These are phyloP conservation scores for Pichia ethanolica DNA, from an alignment of 805 yeast species.

Conservation along the genomic window DNA sequence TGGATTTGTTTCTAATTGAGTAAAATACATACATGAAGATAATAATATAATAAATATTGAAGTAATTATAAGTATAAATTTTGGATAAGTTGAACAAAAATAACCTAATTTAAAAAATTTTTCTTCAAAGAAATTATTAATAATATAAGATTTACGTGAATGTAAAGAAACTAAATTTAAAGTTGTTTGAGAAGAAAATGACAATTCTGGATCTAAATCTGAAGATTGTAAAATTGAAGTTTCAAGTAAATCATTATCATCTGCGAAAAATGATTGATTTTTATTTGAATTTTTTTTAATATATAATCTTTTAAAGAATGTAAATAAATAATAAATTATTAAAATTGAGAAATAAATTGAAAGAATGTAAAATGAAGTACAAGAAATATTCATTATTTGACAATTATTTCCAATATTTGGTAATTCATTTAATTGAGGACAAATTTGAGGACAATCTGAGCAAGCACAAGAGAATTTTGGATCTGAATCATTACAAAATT, in stretches of 20 bases:
- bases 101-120: slow-evolving; percentile 45
- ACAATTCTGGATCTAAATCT: background rate
- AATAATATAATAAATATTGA: slow-evolving; percentile 35
- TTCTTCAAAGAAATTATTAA: slow-evolving; percentile 42
- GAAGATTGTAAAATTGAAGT: background rate
- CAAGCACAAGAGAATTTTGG: slow-evolving; percentile 72
- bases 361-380: slow-evolving; percentile 61
- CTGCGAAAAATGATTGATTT: slow-evolving; percentile 3
- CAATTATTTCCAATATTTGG: slow-evolving; percentile 34
- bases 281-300: background rate
- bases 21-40: slow-evolving; percentile 43
- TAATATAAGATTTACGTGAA: slow-evolving; percentile 33
- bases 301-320: background rate
- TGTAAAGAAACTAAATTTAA: slow-evolving; percentile 12
- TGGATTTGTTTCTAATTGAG: slow-evolving; percentile 70
- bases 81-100: slow-evolving; percentile 58
- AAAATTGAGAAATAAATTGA: slow-evolving; percentile 32
- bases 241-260: slow-evolving; percentile 7
- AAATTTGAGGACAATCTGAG: slow-evolving; percentile 75
- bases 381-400: slow-evolving; percentile 47
- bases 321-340: slow-evolving; percentile 1
- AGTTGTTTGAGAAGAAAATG: slow-evolving; percentile 1
- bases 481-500: slow-evolving; percentile 51
- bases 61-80: slow-evolving; percentile 34
- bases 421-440: slow-evolving; percentile 59